phyloP scores from a whole-genome alignment of 192 early-diverging fungal species.

The Phycomyces nitens region DNA sequence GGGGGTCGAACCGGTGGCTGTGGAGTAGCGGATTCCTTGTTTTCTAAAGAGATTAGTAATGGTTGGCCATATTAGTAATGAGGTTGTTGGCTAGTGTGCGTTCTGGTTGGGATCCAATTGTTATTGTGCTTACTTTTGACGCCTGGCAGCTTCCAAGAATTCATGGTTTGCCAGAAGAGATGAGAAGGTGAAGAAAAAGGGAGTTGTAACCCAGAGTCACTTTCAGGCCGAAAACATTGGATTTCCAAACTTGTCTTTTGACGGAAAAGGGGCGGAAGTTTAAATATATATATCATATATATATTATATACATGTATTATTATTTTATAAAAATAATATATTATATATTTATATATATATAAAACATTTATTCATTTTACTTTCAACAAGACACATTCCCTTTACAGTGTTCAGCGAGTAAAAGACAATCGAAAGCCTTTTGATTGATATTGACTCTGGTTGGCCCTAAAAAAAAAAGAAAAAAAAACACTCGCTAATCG shows the following conservation, averaged over 20 bases:
- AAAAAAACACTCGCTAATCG: too few relatives aligned
- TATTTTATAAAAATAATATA: too few relatives aligned
- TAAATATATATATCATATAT: not conserved
- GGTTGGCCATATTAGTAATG: too few relatives aligned
- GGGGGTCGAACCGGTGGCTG: not conserved
- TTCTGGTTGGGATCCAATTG: not conserved
- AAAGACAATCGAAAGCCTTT: too few relatives aligned
- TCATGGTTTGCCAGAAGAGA: constrained; percentile 15
- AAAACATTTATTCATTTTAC: too few relatives aligned
- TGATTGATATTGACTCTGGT: too few relatives aligned
- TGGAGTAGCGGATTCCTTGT: constrained; percentile 12
- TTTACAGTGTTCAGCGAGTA: too few relatives aligned
- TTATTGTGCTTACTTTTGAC: constrained; percentile 25
- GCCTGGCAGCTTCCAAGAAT: constrained; percentile 39
- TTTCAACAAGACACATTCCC: too few relatives aligned
- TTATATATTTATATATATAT: not conserved
- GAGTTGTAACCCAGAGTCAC: not conserved
- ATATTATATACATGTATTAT: too few relatives aligned
- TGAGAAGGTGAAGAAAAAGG: constrained; percentile 4
- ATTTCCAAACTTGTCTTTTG: not conserved
- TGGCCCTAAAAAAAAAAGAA: too few relatives aligned
- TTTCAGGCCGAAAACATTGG: not conserved
- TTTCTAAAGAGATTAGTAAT: constrained; percentile 12
- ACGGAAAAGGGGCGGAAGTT: constrained; percentile 2
- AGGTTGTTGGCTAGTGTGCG: not conserved